Evolutionary conservation across 192 early-diverging fungal species (phyloP).

Genomic region (Podila epicladia): DNA sequence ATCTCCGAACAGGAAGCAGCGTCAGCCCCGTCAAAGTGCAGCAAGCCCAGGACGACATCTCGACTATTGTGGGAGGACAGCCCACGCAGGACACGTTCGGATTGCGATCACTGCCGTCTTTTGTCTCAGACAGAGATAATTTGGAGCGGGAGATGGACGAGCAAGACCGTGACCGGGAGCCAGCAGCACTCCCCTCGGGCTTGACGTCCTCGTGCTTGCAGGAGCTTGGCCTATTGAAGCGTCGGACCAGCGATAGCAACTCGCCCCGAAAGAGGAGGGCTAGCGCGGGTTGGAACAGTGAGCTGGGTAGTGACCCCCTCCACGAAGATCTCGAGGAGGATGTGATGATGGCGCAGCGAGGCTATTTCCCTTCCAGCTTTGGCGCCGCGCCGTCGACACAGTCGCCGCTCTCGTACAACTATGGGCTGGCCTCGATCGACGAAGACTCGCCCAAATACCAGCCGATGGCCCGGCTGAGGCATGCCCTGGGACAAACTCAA

Average conservation of each 20-base stretch:
- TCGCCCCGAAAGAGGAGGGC: not conserved
- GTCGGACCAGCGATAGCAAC: not conserved
- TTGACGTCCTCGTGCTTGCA: not conserved
- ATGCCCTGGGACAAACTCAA: not conserved
- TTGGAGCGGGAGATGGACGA: not conserved
- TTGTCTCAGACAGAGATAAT: not conserved
- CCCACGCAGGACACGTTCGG: not conserved
- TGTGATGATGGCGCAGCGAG: not conserved
- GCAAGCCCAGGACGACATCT: not conserved
- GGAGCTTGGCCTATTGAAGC: not conserved
- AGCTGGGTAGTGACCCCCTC: not conserved
- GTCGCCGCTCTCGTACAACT: not conserved
- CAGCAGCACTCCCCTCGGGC: not conserved
- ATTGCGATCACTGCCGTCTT: not conserved
- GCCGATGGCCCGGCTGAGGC: not conserved
- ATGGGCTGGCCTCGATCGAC: not conserved
- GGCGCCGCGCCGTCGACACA: not conserved
- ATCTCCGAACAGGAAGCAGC: too few relatives aligned
- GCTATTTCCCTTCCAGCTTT: not conserved
- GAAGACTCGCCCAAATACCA: not conserved
- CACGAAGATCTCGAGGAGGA: not conserved
- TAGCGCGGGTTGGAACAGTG: not conserved
- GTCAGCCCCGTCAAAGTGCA: not conserved
- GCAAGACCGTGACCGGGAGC: not conserved
- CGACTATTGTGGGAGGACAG: not conserved